Conservation (phyloP, 106 monocot species). For the Allium cepa region DNA sequence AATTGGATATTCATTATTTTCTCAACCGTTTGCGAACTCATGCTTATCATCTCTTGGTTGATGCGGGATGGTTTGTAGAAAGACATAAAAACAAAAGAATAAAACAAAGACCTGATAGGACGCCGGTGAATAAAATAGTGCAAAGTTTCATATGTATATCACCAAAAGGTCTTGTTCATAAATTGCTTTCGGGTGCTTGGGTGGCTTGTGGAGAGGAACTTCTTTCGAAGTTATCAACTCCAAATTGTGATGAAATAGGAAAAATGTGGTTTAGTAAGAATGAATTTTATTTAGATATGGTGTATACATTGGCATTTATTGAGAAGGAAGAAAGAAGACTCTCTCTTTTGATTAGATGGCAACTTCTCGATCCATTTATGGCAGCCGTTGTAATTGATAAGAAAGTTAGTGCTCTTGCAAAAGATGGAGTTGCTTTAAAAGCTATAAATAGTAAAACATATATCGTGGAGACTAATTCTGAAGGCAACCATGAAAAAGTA, state of each 20-base stretch:
- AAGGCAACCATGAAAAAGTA: slow-evolving; percentile 1
- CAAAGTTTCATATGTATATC: slow-evolving; percentile 11
- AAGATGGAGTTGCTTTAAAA: slow-evolving; percentile 36
- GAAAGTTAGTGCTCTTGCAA: slow-evolving; percentile 33
- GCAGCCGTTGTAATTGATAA: slow-evolving; percentile 57
- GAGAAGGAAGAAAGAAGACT: slow-evolving; percentile 18
- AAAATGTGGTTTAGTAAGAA: slow-evolving; percentile 45
- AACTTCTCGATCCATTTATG: slow-evolving; percentile 79
- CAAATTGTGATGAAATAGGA: slow-evolving; percentile 11
- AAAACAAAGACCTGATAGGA: slow-evolving; percentile 7
- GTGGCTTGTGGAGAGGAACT: slow-evolving; percentile 41
- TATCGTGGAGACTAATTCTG: slow-evolving; percentile 16
- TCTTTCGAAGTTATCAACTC: not conserved
- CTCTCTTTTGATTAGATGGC: slow-evolving; percentile 40
- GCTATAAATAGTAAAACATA: slow-evolving; percentile 35
- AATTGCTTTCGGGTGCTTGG: slow-evolving; percentile 62
- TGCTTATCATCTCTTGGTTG: slow-evolving; percentile 48
- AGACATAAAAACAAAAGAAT: slow-evolving; percentile 25
- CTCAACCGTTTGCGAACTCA: slow-evolving; percentile 30
- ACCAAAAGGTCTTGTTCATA: slow-evolving; percentile 22
- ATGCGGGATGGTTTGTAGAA: slow-evolving; percentile 32
- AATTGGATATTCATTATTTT: slow-evolving; percentile 14
- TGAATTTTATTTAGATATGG: slow-evolving; percentile 47
- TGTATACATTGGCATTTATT: slow-evolving; percentile 24
- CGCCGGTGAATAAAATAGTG: not conserved